Evolutionary conservation across 345 rosid species (phyloP).

Genomic region (Dimocarpus longan): DNA sequence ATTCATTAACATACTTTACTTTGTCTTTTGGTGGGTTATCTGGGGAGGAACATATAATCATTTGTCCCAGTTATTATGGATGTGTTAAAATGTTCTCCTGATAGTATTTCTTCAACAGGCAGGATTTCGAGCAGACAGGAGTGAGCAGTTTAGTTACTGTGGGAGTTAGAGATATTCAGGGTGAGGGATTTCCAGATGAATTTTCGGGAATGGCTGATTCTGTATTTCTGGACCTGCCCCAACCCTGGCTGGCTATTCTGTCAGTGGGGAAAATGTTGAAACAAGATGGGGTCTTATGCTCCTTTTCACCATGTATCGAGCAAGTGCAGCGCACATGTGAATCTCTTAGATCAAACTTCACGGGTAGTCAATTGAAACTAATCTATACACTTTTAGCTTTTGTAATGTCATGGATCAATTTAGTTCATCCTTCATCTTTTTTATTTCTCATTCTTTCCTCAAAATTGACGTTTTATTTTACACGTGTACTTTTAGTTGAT

Average conservation of each 20-base stretch:
- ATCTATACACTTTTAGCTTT: neutral
- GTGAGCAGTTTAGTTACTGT: constrained; percentile 70
- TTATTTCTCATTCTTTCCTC: neutral
- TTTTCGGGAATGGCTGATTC: constrained; percentile 63
- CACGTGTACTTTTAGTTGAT: neutral
- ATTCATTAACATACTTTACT: neutral
- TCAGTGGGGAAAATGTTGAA: constrained; percentile 85
- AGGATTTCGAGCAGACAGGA: constrained; percentile 84
- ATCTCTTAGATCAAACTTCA: constrained; percentile 64
- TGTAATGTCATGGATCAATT: neutral
- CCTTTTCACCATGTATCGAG: constrained; percentile 97
- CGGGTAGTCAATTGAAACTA: constrained; percentile 44
- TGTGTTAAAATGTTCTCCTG: neutral
- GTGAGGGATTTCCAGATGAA: constrained; percentile 84
- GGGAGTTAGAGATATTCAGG: constrained; percentile 90
- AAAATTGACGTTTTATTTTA: neutral
- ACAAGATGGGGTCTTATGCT: constrained; percentile 77
- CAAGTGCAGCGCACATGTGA: constrained; percentile 94
- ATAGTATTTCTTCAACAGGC: constrained; percentile 44
- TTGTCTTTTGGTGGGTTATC: neutral
- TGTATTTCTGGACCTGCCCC: constrained; percentile 83
- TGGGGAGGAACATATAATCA: neutral
- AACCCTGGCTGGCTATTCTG: constrained; percentile 82
- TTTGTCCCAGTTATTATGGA: neutral
- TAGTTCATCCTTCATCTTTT: neutral